These are phyloP conservation scores for Pseudogymnoascus sp. DNA, from an alignment of 2,329 filamentous ascomycete species.

Conservation along the genomic window DNA sequence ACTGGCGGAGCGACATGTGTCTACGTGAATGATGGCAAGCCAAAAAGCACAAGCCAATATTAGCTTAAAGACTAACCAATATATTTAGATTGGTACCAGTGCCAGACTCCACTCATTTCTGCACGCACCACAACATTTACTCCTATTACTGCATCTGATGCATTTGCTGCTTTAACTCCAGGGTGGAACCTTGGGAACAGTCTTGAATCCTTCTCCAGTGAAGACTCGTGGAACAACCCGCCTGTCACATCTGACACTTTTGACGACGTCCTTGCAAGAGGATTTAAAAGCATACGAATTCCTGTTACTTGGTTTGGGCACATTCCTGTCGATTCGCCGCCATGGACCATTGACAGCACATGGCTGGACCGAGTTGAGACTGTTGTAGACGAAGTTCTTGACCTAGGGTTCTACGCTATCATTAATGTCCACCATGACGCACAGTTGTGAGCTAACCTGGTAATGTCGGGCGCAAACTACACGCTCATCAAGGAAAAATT, in stretches of 20 bases:
- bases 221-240: background rate
- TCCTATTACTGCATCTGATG: background rate
- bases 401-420: constrained; percentile 42
- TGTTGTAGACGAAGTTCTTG: constrained; percentile 46
- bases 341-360: constrained; percentile 19
- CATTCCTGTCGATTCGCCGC: background rate
- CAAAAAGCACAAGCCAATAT: background rate
- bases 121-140: background rate
- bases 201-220: background rate
- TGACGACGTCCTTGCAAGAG: background rate
- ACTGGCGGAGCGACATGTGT: background rate
- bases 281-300: background rate
- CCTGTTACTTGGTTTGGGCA: background rate
- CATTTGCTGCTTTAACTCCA: background rate
- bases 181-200: background rate
- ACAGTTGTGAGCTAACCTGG: constrained; percentile 49
- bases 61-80: background rate
- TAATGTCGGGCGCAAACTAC: constrained; percentile 36
- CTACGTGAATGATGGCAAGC: background rate
- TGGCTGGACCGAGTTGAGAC: constrained; percentile 51
- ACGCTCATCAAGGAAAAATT: constrained; percentile 48
- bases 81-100: background rate
- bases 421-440: constrained; percentile 53
- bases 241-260: background rate
- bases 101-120: background rate